Evolutionary conservation across 805 yeast species (phyloP).

Genomic region (Ogataea methanolica): DNA sequence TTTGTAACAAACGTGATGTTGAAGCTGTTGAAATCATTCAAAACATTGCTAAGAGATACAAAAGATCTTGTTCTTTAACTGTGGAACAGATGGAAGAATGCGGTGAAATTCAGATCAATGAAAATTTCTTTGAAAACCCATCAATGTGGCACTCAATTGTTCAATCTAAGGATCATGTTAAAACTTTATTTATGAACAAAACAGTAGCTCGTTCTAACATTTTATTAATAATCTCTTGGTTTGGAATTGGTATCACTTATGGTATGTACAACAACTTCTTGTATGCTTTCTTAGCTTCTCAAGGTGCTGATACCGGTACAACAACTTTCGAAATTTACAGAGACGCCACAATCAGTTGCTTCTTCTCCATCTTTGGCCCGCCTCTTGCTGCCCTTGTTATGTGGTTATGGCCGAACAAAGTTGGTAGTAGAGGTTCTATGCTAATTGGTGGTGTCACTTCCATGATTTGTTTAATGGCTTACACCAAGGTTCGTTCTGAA

Average conservation of each 20-base stretch:
- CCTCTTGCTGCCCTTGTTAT: slow-evolving; percentile 36
- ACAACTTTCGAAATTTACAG: slow-evolving; percentile 35
- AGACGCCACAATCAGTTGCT: slow-evolving; percentile 39
- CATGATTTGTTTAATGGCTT: slow-evolving; percentile 50
- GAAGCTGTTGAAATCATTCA: slow-evolving; percentile 37
- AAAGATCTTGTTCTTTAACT: slow-evolving; percentile 33
- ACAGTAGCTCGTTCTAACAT: slow-evolving; percentile 34
- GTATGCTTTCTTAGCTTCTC: slow-evolving; percentile 40
- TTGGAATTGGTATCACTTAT: slow-evolving; percentile 46
- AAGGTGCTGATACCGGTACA: slow-evolving; percentile 40
- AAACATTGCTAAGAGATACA: slow-evolving; percentile 39
- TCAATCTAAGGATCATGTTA: slow-evolving; percentile 29
- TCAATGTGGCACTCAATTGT: neutral
- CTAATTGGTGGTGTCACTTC: slow-evolving; percentile 42
- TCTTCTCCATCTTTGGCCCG: slow-evolving; percentile 41
- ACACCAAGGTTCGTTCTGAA: slow-evolving; percentile 50
- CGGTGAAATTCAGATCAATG: slow-evolving; percentile 28
- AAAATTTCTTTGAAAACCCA: slow-evolving; percentile 8
- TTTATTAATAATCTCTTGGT: slow-evolving; percentile 45
- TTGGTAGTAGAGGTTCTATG: slow-evolving; percentile 52
- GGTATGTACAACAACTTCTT: slow-evolving; percentile 46
- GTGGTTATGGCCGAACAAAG: slow-evolving; percentile 10
- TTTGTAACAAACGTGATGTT: slow-evolving; percentile 38
- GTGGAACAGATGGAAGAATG: slow-evolving; percentile 36
- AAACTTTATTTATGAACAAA: slow-evolving; percentile 39